Evolutionary conservation across 148 eudicot species (phyloP), one percentile per base, ranked within the genome.

Genomic region (Fallopia convolvulus): DNA sequence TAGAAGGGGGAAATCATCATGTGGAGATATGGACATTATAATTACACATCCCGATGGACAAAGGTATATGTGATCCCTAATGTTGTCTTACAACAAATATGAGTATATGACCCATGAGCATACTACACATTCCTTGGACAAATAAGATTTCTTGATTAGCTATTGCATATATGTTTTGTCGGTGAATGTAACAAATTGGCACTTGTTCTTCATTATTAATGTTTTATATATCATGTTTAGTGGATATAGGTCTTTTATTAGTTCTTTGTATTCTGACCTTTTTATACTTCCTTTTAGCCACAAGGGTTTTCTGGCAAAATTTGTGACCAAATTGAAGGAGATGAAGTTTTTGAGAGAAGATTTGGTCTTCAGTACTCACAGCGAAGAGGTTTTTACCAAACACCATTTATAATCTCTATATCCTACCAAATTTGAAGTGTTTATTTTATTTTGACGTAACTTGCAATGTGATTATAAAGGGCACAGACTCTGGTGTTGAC

Each of bases 1-100:
- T 75, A 91, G 99, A 85, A 97, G 99, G 63, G 97, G 97, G 79
- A 92, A 89, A 84, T 85, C 94, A 58, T 80, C 97, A 56, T 95
- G 99, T 79, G 99, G 99, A 40, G 99, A 95, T 83, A 76, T 95
- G 91, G 99, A 95, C 82, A 86, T 95, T 82, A 84, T 95, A 66
- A 84, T 95, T 46, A 95, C 99, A 20, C 99, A 95, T 81, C 94
- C 94, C 61, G 97, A 95, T 89, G 97, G 97, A 41, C 88, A 84
- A 79, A 95, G 99, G 99, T 94, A 75, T 33, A 63, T 56, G 8
- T 56, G 2, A 56, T 36, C 39, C 39, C 3, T 36, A 36, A 36
- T 36, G 2, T 36, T 36, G 39, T 36, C 39, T 36, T 36, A 36
- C 3, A 36, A 4, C 3, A 36, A 3, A 36, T 36, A 36, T n/a